Percentiles rank a stretch among this genome's conserved stretches.
These are phyloP conservation scores for Alternaria arborescens DNA, from an alignment of 2,329 filamentous ascomycete genomes.

Conservation along the genomic window DNA sequence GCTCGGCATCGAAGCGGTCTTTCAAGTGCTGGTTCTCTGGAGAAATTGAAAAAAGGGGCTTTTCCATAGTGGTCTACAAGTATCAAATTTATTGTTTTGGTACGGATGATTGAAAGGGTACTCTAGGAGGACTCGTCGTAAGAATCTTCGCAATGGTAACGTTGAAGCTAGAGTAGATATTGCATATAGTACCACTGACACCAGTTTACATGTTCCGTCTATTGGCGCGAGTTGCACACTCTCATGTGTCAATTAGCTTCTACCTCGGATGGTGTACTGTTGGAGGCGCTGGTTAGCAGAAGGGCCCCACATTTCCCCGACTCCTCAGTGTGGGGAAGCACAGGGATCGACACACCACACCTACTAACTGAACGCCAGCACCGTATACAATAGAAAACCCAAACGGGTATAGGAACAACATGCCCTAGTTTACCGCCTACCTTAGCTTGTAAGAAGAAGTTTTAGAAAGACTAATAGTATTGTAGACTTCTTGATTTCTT, in stretches of 20 bases:
- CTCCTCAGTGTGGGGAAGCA: slow-evolving; percentile 15
- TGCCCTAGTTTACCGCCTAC: too few relatives aligned
- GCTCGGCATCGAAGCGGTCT: slow-evolving; percentile 30
- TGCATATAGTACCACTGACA: not conserved
- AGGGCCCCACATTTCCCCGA: slow-evolving; percentile 22
- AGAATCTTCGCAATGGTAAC: too few relatives aligned
- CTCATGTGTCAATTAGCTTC: not conserved
- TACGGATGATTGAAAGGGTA: not conserved
- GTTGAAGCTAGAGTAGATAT: not conserved
- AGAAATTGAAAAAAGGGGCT: slow-evolving; percentile 32
- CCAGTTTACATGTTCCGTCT: not conserved
- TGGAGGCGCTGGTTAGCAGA: slow-evolving; percentile 9
- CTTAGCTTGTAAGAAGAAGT: too few relatives aligned
- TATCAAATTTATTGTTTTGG: not conserved
- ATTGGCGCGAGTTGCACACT: not conserved
- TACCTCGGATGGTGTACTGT: not conserved
- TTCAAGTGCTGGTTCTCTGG: slow-evolving; percentile 35
- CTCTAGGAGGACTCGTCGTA: not conserved
- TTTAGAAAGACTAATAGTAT: too few relatives aligned
- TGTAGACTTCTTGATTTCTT: too few relatives aligned
- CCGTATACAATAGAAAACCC: too few relatives aligned
- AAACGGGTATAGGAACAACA: too few relatives aligned
- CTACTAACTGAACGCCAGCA: not conserved
- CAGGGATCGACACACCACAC: not conserved
- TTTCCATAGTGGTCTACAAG: not conserved